These are phyloP conservation scores for Digitaria exilis DNA, from an alignment of 202 grass and related monocot genomes.

Conservation along the genomic window DNA sequence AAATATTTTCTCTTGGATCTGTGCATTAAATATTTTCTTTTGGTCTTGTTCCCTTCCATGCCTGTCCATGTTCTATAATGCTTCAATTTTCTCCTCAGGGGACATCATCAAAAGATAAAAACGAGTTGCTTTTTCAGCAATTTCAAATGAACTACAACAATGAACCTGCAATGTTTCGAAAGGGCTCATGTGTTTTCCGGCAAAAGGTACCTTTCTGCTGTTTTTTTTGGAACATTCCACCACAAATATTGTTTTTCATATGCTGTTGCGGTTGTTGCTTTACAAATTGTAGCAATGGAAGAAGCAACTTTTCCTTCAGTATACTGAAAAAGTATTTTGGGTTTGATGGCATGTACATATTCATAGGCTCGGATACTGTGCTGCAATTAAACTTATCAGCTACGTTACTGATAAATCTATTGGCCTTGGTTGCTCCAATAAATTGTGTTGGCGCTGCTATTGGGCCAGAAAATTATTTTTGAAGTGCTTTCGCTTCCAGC, in stretches of 20 bases:
- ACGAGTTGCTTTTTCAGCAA: slow-evolving; percentile 87
- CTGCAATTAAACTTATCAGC: slow-evolving; percentile 11
- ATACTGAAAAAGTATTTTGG: neutral
- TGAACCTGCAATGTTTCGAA: slow-evolving; percentile 71
- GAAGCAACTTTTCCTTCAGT: slow-evolving; percentile 20
- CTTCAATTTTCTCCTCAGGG: slow-evolving; percentile 49
- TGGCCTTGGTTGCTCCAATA: neutral
- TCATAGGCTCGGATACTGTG: neutral
- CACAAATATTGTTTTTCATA: neutral
- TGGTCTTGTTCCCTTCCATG: slow-evolving; percentile 20
- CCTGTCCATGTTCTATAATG: slow-evolving; percentile 16
- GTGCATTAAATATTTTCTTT: neutral
- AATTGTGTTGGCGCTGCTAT: neutral
- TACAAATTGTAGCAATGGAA: neutral
- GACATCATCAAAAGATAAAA: slow-evolving; percentile 86
- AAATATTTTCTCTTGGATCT: neutral
- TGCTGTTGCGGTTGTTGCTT: neutral
- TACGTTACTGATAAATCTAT: neutral
- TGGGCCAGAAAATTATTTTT: neutral
- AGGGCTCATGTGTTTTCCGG: slow-evolving; percentile 77
- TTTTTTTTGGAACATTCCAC: neutral
- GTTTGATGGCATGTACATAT: neutral
- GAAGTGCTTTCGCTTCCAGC: neutral
- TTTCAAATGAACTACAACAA: slow-evolving; percentile 93
- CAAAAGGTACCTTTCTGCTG: slow-evolving; percentile 55